These are phyloP conservation scores for Lojkania enalia DNA, from an alignment of 2,329 filamentous ascomycete genomes.

Conservation along the genomic window DNA sequence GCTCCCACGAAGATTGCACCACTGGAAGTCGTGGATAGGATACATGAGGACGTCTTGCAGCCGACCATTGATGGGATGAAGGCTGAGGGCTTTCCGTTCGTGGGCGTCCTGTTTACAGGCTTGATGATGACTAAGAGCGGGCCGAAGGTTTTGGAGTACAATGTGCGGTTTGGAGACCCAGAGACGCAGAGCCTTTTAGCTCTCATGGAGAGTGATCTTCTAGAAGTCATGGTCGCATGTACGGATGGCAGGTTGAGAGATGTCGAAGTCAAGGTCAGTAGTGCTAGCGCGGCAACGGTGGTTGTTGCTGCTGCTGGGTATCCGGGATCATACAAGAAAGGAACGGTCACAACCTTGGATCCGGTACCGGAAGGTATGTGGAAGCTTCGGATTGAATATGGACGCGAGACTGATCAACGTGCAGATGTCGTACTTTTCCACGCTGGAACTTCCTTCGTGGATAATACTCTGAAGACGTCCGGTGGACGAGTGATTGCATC, in stretches of 20 bases:
- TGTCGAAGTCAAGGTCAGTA: conserved; percentile 67
- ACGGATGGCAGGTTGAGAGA: conserved; percentile 73
- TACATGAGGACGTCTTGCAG: conserved; percentile 82
- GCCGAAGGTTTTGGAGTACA: conserved; percentile 87
- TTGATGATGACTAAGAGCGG: conserved; percentile 86
- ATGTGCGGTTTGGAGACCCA: conserved; percentile 89
- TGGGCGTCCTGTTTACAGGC: conserved; percentile 83
- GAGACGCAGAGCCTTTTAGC: conserved; percentile 87
- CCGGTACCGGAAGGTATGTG: conserved; percentile 52
- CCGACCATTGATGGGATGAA: conserved; percentile 90
- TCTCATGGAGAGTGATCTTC: conserved; percentile 82
- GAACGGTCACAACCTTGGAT: conserved; percentile 63
- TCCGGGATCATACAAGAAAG: conserved; percentile 80
- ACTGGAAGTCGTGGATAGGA: conserved; percentile 69
- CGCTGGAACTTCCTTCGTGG: conserved; percentile 73
- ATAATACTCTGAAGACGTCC: conserved; percentile 69
- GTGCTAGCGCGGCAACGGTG: conserved; percentile 81
- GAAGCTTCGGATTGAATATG: not conserved
- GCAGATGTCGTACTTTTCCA: conserved; percentile 78
- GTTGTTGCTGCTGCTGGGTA: conserved; percentile 94
- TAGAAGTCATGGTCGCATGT: conserved; percentile 85
- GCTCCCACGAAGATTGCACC: conserved; percentile 66
- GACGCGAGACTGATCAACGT: conserved; percentile 12
- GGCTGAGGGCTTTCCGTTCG: conserved; percentile 61
- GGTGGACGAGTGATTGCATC: conserved; percentile 93